Evolutionary conservation across 2,329 filamentous ascomycete species (phyloP).

Genomic region (Endoconidiophora laricicola): DNA sequence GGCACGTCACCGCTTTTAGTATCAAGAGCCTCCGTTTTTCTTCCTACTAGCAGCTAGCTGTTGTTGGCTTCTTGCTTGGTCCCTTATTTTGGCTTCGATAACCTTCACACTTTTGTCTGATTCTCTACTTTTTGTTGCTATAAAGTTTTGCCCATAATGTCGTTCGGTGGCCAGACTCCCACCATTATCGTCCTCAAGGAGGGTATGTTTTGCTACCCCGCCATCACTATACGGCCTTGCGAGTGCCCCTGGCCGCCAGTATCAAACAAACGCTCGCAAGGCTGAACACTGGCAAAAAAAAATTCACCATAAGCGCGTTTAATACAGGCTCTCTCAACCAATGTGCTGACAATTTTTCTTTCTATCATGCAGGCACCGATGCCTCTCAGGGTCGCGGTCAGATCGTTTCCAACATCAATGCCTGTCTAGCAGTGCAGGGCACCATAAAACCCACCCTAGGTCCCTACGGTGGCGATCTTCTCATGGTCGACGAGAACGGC

Average conservation of each 20-base stretch:
- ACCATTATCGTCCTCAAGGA: constrained; percentile 97
- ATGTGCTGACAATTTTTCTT: constrained; percentile 1
- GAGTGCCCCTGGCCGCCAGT: constrained; percentile 15
- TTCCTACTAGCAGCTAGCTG: not conserved
- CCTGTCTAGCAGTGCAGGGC: constrained; percentile 84
- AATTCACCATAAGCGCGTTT: not conserved
- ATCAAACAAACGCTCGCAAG: constrained; percentile 5
- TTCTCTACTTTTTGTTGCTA: constrained; percentile 1
- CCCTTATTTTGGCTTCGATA: constrained; percentile 1
- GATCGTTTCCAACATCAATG: constrained; percentile 96
- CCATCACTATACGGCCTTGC: constrained; percentile 18
- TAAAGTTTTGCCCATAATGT: constrained; percentile 41
- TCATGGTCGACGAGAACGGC: constrained; percentile 92
- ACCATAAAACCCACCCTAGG: constrained; percentile 94
- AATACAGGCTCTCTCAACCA: not conserved
- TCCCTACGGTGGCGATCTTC: constrained; percentile 87
- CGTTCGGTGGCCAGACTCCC: constrained; percentile 91
- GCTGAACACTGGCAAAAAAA: not conserved
- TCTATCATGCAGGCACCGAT: constrained; percentile 58
- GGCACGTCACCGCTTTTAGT: constrained; percentile 11
- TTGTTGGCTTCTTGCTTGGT: constrained; percentile 1
- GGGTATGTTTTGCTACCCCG: constrained; percentile 45
- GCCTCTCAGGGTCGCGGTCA: constrained; percentile 93
- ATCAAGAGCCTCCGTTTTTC: constrained; percentile 5
- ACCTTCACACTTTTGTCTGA: constrained; percentile 4